A percentile compares a stretch with the other conserved stretches of the same genome.
These are phyloP conservation scores for cucumber (Cucumis sativus) DNA, from an alignment of 306 rosid species.

Conservation along the genomic window Cucumber_9930_V3 NC_026660.2:10592501-10593000, in stretches of 20 bases:
- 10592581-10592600: too few relatives aligned
- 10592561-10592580: too few relatives aligned
- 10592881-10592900: conserved; percentile 37
- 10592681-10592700: neutral
- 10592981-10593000: conserved; percentile 10
- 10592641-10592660: too few relatives aligned
- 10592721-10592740: neutral
- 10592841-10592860: conserved; percentile 35
- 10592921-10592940: conserved; percentile 6
- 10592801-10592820: neutral
- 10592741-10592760: neutral
- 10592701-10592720: neutral
- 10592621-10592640: too few relatives aligned
- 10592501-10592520: too few relatives aligned
- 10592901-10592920: conserved; percentile 49
- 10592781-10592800: neutral
- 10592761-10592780: too few relatives aligned
- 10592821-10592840: conserved; percentile 3
- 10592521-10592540: too few relatives aligned
- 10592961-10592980: conserved; percentile 5
- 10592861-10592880: conserved; percentile 27
- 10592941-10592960: neutral
- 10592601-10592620: too few relatives aligned
- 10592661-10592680: neutral
- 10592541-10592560: too few relatives aligned